Evolutionary conservation across 768 basidiomycete species (phyloP).

Genomic region (Mycena floridula): DNA sequence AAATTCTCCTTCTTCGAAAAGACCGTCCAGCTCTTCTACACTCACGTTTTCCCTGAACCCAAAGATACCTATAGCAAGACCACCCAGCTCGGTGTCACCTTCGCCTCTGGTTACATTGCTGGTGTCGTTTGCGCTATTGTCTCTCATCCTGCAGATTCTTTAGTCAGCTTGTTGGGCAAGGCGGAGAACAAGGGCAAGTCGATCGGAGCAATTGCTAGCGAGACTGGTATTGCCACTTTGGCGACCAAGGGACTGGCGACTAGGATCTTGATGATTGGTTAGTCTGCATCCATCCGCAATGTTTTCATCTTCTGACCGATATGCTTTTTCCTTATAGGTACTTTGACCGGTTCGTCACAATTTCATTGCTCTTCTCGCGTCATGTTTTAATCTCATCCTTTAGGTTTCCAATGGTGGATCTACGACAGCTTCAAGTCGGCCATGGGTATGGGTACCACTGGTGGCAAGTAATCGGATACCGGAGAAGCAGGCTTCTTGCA

Average conservation of each 20-base stretch:
- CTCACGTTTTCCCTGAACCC: slow-evolving; percentile 75
- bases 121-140: slow-evolving; percentile 95
- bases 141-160: slow-evolving; percentile 92
- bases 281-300: slow-evolving; percentile 23
- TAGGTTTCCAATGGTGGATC: slow-evolving; percentile 93
- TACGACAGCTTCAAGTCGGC: slow-evolving; percentile 81
- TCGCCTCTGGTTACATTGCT: slow-evolving; percentile 88
- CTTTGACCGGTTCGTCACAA: slow-evolving; percentile 32
- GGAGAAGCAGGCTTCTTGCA: background rate
- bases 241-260: slow-evolving; percentile 86
- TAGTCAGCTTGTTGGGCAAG: slow-evolving; percentile 94
- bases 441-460: slow-evolving; percentile 84
- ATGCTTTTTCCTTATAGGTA: slow-evolving; percentile 14
- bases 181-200: slow-evolving; percentile 77
- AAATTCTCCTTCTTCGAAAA: slow-evolving; percentile 97
- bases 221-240: slow-evolving; percentile 59
- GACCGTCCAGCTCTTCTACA: slow-evolving; percentile 84
- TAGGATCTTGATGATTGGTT: slow-evolving; percentile 80
- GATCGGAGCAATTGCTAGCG: slow-evolving; percentile 60
- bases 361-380: background rate
- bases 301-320: background rate
- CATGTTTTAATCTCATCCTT: slow-evolving; percentile 29
- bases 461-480: slow-evolving; percentile 61
- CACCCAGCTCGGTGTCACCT: slow-evolving; percentile 86
- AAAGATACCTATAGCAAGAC: slow-evolving; percentile 75